These are phyloP conservation scores for Bidens hawaiensis DNA, from an alignment of 140 eudicot species.

Conservation along the genomic window DNA sequence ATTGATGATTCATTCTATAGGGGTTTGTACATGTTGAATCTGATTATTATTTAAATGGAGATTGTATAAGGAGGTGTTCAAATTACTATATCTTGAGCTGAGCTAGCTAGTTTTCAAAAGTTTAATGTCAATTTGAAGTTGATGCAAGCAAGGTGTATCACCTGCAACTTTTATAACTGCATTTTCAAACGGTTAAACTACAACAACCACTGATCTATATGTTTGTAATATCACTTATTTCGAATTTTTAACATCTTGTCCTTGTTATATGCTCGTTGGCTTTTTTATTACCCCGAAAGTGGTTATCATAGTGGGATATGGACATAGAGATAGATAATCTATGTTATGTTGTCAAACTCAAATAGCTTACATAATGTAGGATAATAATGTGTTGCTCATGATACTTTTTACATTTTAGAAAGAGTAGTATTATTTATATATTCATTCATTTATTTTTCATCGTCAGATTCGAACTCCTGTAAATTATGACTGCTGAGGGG, in stretches of 20 bases:
- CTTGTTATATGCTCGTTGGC: neutral
- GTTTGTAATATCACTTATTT: neutral
- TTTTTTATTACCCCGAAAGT: too few species aligned
- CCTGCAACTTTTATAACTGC: neutral
- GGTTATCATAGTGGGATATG: too few species aligned
- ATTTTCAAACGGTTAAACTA: neutral
- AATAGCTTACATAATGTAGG: neutral
- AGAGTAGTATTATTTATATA: too few species aligned
- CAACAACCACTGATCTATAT: neutral
- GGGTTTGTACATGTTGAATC: neutral
- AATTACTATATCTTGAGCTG: too few species aligned
- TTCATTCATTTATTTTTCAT: neutral
- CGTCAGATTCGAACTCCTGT: conserved; percentile 18
- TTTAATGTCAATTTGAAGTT: neutral
- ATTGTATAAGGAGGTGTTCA: neutral
- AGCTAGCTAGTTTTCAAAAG: too few species aligned
- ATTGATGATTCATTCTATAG: too few species aligned
- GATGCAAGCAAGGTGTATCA: neutral
- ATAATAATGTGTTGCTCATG: neutral
- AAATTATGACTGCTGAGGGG: conserved; percentile 74
- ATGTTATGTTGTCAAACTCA: too few species aligned
- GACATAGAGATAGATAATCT: too few species aligned
- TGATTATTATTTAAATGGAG: neutral
- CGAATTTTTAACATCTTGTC: neutral
- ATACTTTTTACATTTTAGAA: neutral